Evolutionary conservation across 176 grass and related monocot genomes (phyloP).

Genomic region (Juncus effusus): DNA sequence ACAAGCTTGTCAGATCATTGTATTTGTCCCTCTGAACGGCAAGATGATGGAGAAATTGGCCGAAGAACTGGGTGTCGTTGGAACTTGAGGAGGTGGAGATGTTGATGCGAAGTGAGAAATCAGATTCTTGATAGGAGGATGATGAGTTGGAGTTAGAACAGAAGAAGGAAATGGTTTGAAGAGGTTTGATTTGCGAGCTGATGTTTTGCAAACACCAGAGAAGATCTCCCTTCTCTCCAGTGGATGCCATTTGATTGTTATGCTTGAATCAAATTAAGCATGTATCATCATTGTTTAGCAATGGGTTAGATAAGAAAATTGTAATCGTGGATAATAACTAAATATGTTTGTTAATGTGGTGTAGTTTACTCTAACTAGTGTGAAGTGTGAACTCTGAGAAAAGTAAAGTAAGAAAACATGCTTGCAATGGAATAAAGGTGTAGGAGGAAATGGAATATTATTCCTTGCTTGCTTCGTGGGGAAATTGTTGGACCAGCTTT

Average conservation of each 20-base stretch:
- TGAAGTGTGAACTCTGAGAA: too few species aligned
- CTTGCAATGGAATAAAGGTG: too few species aligned
- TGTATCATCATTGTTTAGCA: too few species aligned
- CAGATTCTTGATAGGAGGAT: conserved; percentile 42
- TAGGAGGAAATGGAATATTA: too few species aligned
- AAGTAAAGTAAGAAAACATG: too few species aligned
- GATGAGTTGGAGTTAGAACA: conserved; percentile 15
- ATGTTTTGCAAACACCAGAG: conserved; percentile 29
- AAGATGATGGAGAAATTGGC: conserved; percentile 50
- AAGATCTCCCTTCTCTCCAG: conserved; percentile 15
- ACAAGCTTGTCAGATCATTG: conserved; percentile 46
- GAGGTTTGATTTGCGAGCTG: conserved; percentile 19
- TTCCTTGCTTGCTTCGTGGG: too few species aligned
- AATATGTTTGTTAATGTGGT: too few species aligned
- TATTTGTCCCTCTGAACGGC: conserved; percentile 32
- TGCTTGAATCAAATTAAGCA: neutral
- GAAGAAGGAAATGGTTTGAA: conserved; percentile 36
- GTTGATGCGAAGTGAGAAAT: conserved; percentile 62
- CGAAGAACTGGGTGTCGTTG: conserved; percentile 36
- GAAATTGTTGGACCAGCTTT: too few species aligned
- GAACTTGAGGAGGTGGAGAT: conserved; percentile 28
- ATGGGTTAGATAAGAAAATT: too few species aligned
- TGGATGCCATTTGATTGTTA: conserved; percentile 25
- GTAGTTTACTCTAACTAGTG: too few species aligned
- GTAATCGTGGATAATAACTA: too few species aligned